A percentile compares a stretch with the other conserved stretches of the same genome.
Conservation (phyloP, 2,329 filamentous ascomycete species). For the Teratosphaeria gauchensis region DNA sequence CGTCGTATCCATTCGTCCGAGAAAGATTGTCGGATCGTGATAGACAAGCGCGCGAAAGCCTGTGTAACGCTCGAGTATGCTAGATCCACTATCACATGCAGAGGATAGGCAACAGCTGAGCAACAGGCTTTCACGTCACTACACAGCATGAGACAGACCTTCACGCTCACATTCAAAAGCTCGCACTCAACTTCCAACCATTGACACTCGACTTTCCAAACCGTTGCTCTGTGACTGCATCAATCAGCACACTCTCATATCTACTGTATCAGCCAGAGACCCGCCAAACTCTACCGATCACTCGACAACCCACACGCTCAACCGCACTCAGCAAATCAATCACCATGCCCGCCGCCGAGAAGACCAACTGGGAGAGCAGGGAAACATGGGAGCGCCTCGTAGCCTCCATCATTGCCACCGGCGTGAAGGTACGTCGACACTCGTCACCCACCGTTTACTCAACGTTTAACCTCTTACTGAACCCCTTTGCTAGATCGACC, state of each 20-base stretch:
- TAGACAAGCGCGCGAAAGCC: background rate
- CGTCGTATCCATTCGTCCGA: background rate
- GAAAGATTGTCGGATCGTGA: background rate
- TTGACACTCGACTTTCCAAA: background rate
- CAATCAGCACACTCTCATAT: background rate
- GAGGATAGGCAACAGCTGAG: slow-evolving; percentile 1
- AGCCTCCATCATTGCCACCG: slow-evolving; percentile 30
- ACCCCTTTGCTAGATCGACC: slow-evolving; percentile 33
- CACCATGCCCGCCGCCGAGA: slow-evolving; percentile 1
- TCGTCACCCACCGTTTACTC: background rate
- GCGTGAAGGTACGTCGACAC: slow-evolving; percentile 21
- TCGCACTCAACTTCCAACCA: background rate
- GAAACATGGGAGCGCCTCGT: slow-evolving; percentile 31
- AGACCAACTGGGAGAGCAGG: slow-evolving; percentile 28
- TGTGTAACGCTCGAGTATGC: background rate
- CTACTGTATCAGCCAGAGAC: background rate
- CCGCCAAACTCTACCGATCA: background rate
- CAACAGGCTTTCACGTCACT: slow-evolving; percentile 2
- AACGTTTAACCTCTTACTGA: background rate
- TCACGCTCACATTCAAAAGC: background rate
- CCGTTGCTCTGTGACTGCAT: background rate
- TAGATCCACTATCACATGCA: background rate
- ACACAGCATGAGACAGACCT: background rate
- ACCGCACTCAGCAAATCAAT: slow-evolving; percentile 3
- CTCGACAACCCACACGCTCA: no score